Evolutionary conservation across 2,329 filamentous ascomycete species (phyloP).

Genomic region (Cladophialophora psammophila): DNA sequence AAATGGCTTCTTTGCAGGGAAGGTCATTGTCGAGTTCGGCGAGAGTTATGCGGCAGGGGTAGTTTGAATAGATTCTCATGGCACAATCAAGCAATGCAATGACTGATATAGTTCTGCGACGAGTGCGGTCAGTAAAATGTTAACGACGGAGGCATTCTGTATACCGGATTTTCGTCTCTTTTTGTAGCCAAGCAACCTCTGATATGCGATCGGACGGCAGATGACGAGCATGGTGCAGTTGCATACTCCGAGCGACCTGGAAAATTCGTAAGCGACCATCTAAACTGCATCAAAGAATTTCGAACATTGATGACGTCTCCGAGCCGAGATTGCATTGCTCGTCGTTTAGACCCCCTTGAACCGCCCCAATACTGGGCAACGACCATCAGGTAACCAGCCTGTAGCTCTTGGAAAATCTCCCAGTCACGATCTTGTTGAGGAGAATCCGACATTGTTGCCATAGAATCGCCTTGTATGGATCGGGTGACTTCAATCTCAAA

Average conservation of each 20-base stretch:
- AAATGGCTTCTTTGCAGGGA: constrained; percentile 52
- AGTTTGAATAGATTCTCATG: constrained; percentile 56
- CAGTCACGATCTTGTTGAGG: constrained; percentile 43
- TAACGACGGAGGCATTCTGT: constrained; percentile 8
- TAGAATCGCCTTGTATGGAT: constrained; percentile 42
- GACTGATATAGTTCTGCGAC: constrained; percentile 48
- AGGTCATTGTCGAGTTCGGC: constrained; percentile 54
- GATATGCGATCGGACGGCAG: constrained; percentile 47
- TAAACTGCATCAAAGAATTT: constrained; percentile 3
- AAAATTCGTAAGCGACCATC: not conserved
- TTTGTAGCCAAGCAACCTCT: constrained; percentile 54
- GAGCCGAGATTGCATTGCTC: constrained; percentile 54
- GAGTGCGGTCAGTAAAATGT: not conserved
- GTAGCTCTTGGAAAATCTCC: constrained; percentile 51
- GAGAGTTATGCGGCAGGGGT: constrained; percentile 51
- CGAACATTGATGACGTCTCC: constrained; percentile 52
- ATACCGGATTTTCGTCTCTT: constrained; percentile 54
- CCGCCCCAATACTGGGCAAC: constrained; percentile 56
- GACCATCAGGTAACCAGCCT: constrained; percentile 53
- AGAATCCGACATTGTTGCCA: constrained; percentile 18
- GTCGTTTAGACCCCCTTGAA: constrained; percentile 47
- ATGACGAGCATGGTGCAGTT: constrained; percentile 50
- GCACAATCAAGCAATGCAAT: constrained; percentile 55
- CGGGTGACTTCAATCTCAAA: constrained; percentile 50
- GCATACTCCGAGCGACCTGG: constrained; percentile 51